These are phyloP conservation scores for Myriosclerotinia scirpicola DNA, from an alignment of 2,329 filamentous ascomycete species.

Conservation along the genomic window DNA sequence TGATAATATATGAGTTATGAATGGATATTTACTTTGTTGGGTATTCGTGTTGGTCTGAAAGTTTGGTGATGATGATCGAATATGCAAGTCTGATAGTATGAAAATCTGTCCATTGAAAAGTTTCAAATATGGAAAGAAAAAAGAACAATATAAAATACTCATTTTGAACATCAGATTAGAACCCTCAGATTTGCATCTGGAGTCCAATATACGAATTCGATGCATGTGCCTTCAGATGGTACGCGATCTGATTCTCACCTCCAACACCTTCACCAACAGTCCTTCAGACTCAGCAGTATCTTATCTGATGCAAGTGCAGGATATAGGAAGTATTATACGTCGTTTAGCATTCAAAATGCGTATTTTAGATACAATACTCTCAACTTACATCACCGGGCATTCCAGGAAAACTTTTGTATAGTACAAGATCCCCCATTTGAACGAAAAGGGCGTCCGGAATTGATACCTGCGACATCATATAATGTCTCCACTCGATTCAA, in stretches of 20 bases:
- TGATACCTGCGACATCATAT: no score
- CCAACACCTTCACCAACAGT: no score
- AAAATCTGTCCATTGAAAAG: background rate
- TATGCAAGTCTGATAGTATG: background rate
- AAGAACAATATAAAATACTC: background rate
- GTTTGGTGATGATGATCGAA: background rate
- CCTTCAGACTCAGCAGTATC: no score
- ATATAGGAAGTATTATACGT: no score
- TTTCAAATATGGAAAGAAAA: background rate
- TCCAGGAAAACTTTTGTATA: no score
- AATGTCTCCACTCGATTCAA: no score
- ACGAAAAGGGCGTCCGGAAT: no score
- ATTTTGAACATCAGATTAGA: background rate
- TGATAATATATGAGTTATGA: slow-evolving; percentile 15
- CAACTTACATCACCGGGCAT: no score
- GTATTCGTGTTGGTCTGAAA: background rate
- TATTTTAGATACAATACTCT: no score
- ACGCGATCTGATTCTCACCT: background rate
- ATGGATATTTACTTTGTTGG: background rate
- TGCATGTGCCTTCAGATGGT: background rate
- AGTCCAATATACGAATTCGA: background rate
- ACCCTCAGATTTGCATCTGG: background rate
- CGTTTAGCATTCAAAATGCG: no score
- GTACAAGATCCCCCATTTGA: no score
- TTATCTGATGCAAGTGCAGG: no score